phyloP scores from a whole-genome alignment of 441 rosid genomes.

The Raphanus hybrid region DNA sequence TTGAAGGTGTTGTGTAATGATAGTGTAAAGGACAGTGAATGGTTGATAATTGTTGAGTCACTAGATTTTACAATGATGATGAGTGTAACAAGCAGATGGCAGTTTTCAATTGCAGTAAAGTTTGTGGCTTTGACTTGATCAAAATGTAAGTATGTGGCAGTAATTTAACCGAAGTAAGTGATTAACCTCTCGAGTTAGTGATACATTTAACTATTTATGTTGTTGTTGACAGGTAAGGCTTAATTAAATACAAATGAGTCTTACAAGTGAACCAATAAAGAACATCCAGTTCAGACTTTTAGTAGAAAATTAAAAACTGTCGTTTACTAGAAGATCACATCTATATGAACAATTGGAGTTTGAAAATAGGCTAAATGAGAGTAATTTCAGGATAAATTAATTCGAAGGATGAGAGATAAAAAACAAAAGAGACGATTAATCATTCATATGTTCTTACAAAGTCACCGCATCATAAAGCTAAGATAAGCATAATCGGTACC shows the following conservation, averaged over 20 bases:
- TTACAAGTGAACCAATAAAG: neutral
- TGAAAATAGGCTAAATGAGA: neutral
- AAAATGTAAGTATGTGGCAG: neutral
- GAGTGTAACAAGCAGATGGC: neutral
- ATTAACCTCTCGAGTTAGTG: neutral
- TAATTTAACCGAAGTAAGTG: neutral
- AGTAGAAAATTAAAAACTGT: too few species aligned
- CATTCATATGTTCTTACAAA: neutral
- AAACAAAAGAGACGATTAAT: neutral
- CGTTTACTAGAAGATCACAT: too few species aligned
- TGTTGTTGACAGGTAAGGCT: neutral
- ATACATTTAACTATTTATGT: neutral
- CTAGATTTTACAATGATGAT: too few species aligned
- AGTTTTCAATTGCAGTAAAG: neutral
- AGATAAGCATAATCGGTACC: neutral
- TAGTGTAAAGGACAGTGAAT: neutral
- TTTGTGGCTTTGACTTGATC: slow-evolving; percentile 16
- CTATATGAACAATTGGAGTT: neutral
- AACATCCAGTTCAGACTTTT: neutral
- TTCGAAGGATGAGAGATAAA: neutral
- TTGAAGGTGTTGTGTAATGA: neutral
- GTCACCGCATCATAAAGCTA: neutral
- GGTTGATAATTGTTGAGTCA: too few species aligned
- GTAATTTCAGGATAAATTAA: neutral
- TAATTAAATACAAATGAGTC: neutral